Conservation (phyloP, 2,329 filamentous ascomycete genomes). For the Clonostachys sp. region DNA sequence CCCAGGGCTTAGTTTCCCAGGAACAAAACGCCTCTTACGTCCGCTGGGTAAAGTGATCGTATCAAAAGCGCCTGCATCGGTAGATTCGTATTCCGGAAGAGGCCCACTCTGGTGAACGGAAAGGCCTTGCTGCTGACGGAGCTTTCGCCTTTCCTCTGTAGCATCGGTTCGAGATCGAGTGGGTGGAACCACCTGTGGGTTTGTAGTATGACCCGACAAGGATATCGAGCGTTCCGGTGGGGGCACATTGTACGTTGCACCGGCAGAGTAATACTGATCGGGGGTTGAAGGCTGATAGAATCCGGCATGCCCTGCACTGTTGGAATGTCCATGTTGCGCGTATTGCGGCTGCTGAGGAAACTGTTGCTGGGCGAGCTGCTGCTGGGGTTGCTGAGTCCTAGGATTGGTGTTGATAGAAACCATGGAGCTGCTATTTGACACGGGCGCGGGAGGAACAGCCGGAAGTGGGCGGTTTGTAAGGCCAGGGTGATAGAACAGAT, state of each 20-base stretch:
- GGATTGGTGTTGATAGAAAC: slow-evolving; percentile 35
- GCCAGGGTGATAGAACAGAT: slow-evolving; percentile 91
- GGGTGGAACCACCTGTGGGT: slow-evolving; percentile 75
- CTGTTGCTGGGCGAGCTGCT: background rate
- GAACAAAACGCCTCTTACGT: slow-evolving; percentile 78
- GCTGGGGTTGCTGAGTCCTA: slow-evolving; percentile 19
- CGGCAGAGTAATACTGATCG: slow-evolving; percentile 43
- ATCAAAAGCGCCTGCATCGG: slow-evolving; percentile 63
- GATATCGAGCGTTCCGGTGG: slow-evolving; percentile 72
- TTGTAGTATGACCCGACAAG: slow-evolving; percentile 74
- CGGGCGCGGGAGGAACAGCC: slow-evolving; percentile 50
- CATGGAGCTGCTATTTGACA: slow-evolving; percentile 55
- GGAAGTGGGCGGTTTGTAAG: slow-evolving; percentile 62
- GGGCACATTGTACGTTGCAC: slow-evolving; percentile 22
- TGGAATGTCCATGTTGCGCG: background rate
- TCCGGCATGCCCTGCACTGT: slow-evolving; percentile 1
- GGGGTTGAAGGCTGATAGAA: slow-evolving; percentile 33
- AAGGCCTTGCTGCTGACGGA: slow-evolving; percentile 46
- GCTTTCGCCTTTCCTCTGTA: slow-evolving; percentile 60
- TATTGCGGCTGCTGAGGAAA: background rate
- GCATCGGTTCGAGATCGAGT: slow-evolving; percentile 92
- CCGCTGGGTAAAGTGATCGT: slow-evolving; percentile 78
- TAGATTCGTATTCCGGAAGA: slow-evolving; percentile 54
- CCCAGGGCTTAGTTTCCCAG: slow-evolving; percentile 71
- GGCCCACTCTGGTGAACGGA: slow-evolving; percentile 9